Base-by-base conservation (phyloP, 805 yeast genomes). In the Candida dajiaensis region DNA sequence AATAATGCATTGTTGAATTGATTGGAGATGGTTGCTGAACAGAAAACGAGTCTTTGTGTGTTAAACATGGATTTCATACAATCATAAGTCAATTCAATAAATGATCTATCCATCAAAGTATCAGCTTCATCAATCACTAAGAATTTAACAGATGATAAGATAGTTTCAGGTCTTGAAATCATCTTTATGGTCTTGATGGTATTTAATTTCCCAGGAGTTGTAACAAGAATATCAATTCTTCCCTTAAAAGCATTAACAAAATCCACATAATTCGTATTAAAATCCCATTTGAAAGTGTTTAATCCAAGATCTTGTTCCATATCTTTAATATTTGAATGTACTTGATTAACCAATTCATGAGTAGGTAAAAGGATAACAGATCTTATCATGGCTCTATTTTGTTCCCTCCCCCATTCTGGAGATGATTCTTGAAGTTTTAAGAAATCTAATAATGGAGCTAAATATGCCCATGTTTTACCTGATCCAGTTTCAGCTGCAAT, bases 401-500 rank as follows among this genome's bases (percentile, higher is more conserved):
- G 54, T 18, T 51, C 50, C 20, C 39, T 51, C 13, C 60, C 67
- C 70, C 74, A 71, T 3, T 62, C 58, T 6, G 68, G 71, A 0
- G 64, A 59, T 12, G 44, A 44, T 43, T 63, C 70, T 47, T 83
- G 81, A 43, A 76, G 79, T 49, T 80, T 77, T 51, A 90, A 64
- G 51, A 77, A 79, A 41, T 88, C 84, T 35, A 90, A 52, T 31
- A 92, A 51, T 0, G 96, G 90, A 0, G 85, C 80, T 50, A 94
- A 61, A 59, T 90, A 92, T 0, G 97, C 89, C 81, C 96, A 81
- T 0, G 99, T 92, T 61, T 92, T 92, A 9, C 99, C 99, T 0
- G 96, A 85, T 0, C 99, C 99, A 0, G 99, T 92, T 62, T 94
- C 98, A 3, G 97, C 96, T 0, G 98, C 97, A 45, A 92, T 65